Conservation (phyloP, 352 stramenopile species). For the Phytophthora foliorum region DNA sequence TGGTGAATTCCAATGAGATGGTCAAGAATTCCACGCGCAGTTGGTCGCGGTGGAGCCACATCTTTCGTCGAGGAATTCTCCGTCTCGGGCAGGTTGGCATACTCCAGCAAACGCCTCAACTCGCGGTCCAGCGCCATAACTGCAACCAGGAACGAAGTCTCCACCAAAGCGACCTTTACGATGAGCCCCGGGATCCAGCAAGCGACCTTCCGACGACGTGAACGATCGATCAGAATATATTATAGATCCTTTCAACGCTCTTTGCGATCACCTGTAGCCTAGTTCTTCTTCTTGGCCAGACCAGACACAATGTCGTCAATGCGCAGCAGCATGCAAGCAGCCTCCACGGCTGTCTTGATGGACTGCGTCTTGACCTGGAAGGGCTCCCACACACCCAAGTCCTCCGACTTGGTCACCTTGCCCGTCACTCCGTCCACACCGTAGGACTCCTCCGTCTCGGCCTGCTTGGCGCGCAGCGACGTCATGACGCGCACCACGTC, state of each 20-base stretch:
- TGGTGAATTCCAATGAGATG: conserved; percentile 40
- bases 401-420: conserved; percentile 95
- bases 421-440: conserved; percentile 89
- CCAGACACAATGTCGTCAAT: conserved; percentile 99
- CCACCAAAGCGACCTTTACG: background rate
- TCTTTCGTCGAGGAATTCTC: conserved; percentile 28
- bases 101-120: conserved; percentile 59
- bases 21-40: conserved; percentile 47
- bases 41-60: conserved; percentile 25
- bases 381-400: conserved; percentile 99
- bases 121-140: conserved; percentile 67
- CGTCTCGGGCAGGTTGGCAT: conserved; percentile 46
- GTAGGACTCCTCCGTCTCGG: conserved; percentile 79
- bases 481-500: conserved; percentile 99
- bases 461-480: conserved; percentile 95
- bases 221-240: conserved; percentile 75
- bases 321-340: conserved; percentile 97
- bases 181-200: background rate
- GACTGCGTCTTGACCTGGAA: conserved; percentile 99
- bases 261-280: conserved; percentile 25
- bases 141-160: background rate
- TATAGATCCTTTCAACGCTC: conserved; percentile 46
- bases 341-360: conserved; percentile 99
- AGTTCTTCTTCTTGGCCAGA: conserved; percentile 96
- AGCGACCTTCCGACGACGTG: conserved; percentile 27